Base-by-base conservation (phyloP, 139 green algal species). In the Yamagishiella unicocca region DNA sequence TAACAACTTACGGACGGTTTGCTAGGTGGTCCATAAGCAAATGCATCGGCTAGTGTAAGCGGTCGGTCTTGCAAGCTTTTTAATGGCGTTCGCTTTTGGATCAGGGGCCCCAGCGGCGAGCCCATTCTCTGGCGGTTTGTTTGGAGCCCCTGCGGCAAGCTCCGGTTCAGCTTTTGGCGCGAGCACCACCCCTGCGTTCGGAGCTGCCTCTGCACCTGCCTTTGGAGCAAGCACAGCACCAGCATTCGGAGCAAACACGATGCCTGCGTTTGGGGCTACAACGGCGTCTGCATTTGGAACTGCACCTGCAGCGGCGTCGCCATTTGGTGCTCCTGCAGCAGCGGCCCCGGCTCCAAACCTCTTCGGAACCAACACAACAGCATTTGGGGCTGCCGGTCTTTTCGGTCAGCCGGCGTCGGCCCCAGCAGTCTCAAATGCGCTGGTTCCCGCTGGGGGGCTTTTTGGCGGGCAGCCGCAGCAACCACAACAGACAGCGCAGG, bases 321-420 rank as follows among this genome's bases (percentile, higher is more conserved):
- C 77, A 37, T 88, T 90, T 31, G 87, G 87, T 17, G 72, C 66
- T 17, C 46, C 86, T 53, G 77, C 88, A 40, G 31, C 79, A 40
- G 38, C 35, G 1, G 1, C 77, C 0, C 25, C 79, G 8, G 42
- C 83, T 17, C 22, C 71, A n/a, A 74, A 19, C 37, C 74, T 61
- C 8, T 86, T 86, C 37, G 71, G 79, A 31, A 7, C 46, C 2
- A 74, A 67, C 2, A 45, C 71, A 27, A 45, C 70, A 64, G 4
- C 76, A 8, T 84, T 87, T 45, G 86, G 78, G 9, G 17, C 40
- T 24, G 21, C 31, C 5, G 61, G 61, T 0, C 4, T 85, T 6
- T 90, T 90, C 27, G 76, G 76, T 7, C 75, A 75, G 38, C 62
- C 85, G 33, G 40, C 71, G 2, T 40, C 71, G 2, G 55, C 54